Evolutionary conservation across 1,284 basidiomycete genomes (phyloP), one percentile per base, ranked within the genome.

Genomic region (Papiliotrema nemorosa): DNA sequence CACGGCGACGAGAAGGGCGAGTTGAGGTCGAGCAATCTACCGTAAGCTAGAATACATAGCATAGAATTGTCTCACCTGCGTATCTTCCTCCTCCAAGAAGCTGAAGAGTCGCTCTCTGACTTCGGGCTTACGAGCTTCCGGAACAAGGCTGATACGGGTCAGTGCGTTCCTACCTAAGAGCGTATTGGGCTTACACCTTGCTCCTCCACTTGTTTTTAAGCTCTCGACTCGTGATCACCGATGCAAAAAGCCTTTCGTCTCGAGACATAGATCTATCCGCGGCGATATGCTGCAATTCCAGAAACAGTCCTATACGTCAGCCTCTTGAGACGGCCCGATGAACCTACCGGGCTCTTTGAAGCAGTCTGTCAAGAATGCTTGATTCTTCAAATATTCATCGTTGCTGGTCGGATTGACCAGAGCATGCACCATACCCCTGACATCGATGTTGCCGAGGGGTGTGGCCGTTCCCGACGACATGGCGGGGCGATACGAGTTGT

Each of bases 161-260:
- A 46, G 25, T 31, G 22, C 9, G 29, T 24, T n/a, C 21, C 24
- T 20, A 3, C n/a, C 6, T 22, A 5, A 31, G 29, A 14, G 14
- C 7, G 29, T 14, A 14, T 7, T 31, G 14, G 14, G 58, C 66
- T 58, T 40, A 72, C 62, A 62, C 48, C 57, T 73, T 73, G 53
- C 63, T 70, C 41, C 73, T 63, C 73, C 73, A 75, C 49, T 73
- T 75, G 3, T 64, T 72, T 53, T 69, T 70, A 33, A 74, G 57
- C 56, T 75, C 73, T 37, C 72, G 54, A 4, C 64, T 69, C 1
- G 73, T 67, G 25, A 74, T 64, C 25, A 74, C 58, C 5, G 67
- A 69, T 9, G 71, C 66, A 41, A 75, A 59, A 10, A 67, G 62
- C 18, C 73, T 54, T 45, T 74, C 69, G 24, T 59, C 63, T 27